Evolutionary conservation across 306 rosid genomes (phyloP).

Genomic region (Fagus crenata): DNA sequence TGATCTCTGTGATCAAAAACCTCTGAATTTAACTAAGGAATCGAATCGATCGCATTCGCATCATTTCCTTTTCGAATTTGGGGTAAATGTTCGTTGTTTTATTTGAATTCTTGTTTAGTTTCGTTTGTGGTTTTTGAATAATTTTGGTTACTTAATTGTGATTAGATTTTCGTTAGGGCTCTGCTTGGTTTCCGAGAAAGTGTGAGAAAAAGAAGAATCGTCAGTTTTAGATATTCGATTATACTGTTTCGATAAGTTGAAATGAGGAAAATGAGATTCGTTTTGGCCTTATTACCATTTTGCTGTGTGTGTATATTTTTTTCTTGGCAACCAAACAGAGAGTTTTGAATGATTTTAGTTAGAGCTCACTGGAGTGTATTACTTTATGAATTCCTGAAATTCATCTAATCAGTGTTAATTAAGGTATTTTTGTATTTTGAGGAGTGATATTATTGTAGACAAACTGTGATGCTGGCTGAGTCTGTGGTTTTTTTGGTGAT

Average conservation of each 20-base stretch:
- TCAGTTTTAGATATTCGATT: conserved; percentile 16
- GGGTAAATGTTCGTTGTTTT: not conserved
- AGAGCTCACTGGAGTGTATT: not conserved
- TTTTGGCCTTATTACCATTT: not conserved
- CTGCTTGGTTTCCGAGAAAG: conserved; percentile 26
- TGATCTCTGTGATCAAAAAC: not conserved
- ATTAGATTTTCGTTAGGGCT: not conserved
- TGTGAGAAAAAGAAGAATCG: conserved; percentile 6
- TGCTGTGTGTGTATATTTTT: not conserved
- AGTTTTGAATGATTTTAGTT: not conserved
- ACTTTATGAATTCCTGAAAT: not conserved
- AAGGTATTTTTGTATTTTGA: not conserved
- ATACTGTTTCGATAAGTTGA: conserved; percentile 29
- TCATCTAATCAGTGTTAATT: not conserved
- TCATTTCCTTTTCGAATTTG: not conserved
- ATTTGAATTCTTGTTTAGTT: not conserved
- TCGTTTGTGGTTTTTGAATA: not conserved
- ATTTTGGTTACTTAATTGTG: not conserved
- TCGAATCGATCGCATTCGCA: not conserved
- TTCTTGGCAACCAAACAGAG: not conserved
- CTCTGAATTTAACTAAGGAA: not conserved
- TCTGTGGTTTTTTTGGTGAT: not conserved
- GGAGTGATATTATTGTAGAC: not conserved
- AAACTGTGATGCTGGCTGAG: not conserved
- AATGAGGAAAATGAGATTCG: conserved; percentile 8